Evolutionary conservation across 1,284 basidiomycete species (phyloP).

Genomic region (Leccinum subrobustum): DNA sequence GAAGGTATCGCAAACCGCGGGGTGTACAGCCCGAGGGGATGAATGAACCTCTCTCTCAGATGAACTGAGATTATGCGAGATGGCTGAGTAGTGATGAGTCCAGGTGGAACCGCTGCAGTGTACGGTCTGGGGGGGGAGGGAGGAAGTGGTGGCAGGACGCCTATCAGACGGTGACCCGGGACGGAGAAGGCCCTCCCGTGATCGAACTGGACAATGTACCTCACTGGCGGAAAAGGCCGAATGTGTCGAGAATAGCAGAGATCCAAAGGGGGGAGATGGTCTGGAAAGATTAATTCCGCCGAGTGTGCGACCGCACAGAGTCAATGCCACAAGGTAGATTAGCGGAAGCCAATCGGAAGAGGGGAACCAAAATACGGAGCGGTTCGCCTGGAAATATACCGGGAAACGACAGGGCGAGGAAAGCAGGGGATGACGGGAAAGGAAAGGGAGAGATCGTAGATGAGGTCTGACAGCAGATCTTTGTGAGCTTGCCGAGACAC

Average conservation of each 20-base stretch:
- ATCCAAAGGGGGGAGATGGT: conserved; percentile 24
- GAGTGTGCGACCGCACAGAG: conserved; percentile 28
- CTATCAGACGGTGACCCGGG: conserved; percentile 22
- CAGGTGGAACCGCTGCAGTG: conserved; percentile 12
- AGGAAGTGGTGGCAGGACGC: conserved; percentile 3
- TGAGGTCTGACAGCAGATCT: conserved; percentile 24
- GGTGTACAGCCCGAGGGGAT: not conserved
- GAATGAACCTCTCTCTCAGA: not conserved
- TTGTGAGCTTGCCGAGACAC: conserved; percentile 32
- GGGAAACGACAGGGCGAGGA: conserved; percentile 40
- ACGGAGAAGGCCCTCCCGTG: conserved; percentile 16
- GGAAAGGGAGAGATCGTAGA: conserved; percentile 23
- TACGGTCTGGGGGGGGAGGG: conserved; percentile 2
- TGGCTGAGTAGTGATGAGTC: conserved; percentile 1
- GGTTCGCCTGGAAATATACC: conserved; percentile 35
- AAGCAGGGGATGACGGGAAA: conserved; percentile 34
- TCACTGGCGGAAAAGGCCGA: conserved; percentile 32
- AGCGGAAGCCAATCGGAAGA: conserved; percentile 30
- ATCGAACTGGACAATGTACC: conserved; percentile 34
- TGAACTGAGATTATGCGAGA: not conserved
- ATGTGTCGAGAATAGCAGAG: conserved; percentile 27
- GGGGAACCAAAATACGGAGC: conserved; percentile 34
- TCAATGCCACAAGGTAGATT: conserved; percentile 32
- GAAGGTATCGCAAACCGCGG: conserved; percentile 15
- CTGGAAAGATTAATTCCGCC: conserved; percentile 31